These are phyloP conservation scores for Coemansia reversa DNA, from an alignment of 192 early-diverging fungal genomes.

Conservation along the genomic window DNA sequence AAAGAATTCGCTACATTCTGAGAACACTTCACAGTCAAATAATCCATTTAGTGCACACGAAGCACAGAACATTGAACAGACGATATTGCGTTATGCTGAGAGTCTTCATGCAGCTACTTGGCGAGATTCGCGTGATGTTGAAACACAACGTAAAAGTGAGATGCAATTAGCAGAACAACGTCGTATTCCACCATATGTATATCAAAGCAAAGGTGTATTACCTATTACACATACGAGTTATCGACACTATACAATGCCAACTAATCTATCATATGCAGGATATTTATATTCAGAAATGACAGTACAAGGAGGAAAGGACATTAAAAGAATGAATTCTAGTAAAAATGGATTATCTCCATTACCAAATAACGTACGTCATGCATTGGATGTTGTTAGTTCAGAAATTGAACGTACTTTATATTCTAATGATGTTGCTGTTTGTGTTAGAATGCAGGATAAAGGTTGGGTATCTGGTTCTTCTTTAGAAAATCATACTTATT, in stretches of 20 bases:
- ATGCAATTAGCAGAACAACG: slow-evolving; percentile 16
- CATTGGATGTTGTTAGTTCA: slow-evolving; percentile 21
- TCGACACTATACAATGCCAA: slow-evolving; percentile 5
- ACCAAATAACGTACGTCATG: slow-evolving; percentile 20
- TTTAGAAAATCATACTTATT: neutral
- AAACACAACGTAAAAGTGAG: slow-evolving; percentile 6
- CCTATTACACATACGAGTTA: slow-evolving; percentile 19
- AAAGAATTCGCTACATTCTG: neutral
- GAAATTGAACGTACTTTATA: slow-evolving; percentile 11
- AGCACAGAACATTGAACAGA: slow-evolving; percentile 17
- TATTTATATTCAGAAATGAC: slow-evolving; percentile 1
- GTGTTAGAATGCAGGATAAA: slow-evolving; percentile 51
- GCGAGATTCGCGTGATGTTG: slow-evolving; percentile 24
- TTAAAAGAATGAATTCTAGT: too few relatives aligned
- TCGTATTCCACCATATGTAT: slow-evolving; percentile 35
- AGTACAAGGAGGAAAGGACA: neutral
- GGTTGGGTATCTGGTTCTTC: slow-evolving; percentile 41
- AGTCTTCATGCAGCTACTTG: slow-evolving; percentile 30
- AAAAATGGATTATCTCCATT: neutral
- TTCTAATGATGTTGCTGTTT: slow-evolving; percentile 9
- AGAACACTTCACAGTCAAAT: neutral
- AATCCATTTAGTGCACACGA: slow-evolving; percentile 11
- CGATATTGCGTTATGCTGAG: slow-evolving; percentile 40
- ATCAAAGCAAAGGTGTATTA: neutral
- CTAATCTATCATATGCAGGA: slow-evolving; percentile 32